Evolutionary conservation across 441 rosid species (phyloP), one percentile per base, ranked within the genome.

Genomic region (Erodium chrysanthum): DNA sequence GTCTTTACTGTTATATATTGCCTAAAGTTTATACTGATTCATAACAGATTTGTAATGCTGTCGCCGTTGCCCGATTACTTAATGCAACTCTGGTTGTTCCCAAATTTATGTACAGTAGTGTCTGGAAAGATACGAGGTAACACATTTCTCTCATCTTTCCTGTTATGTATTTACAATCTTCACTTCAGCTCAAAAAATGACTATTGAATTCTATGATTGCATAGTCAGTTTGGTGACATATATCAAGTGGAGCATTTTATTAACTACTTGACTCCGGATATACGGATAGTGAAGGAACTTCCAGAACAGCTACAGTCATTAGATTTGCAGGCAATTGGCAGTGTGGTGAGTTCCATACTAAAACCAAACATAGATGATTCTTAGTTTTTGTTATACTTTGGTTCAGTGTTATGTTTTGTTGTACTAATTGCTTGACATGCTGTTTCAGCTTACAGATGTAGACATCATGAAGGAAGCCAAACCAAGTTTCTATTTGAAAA

Each of bases 61-160:
- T 90, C 52, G 97, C 80, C 69, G 68, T 95, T 73, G 91, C 99
- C 0, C 81, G 99, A 65, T 78, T 91, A 71, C 86, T 95, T 65
- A 86, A 95, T 75, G 86, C 99, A 60, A 83, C 97, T 66, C 96
- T 95, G 59, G 93, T 92, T 72, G 74, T 95, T 73, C 97, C 99
- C 0, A 92, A 77, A 76, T 90, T 92, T 75, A 82, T 95, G 92
- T 87, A 87, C 86, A 92, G 97, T 52, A 90, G 91, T 67, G 99
- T 95, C 62, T 92, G 97, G 97, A 86, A 79, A 68, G 99, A 95
- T 77, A 75, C 78, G 65, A 95, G 99, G 99, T 95, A 74, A 83
- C 76, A 62, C 65, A 56, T 70, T 66, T 5, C 70, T 54, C 60
- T n/a, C 69, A 54, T 68, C 42, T 37, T 37, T 37, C 42, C 29